These are phyloP conservation scores for Botrytis byssoidea DNA, from an alignment of 2,329 filamentous ascomycete species.

Conservation along the genomic window DNA sequence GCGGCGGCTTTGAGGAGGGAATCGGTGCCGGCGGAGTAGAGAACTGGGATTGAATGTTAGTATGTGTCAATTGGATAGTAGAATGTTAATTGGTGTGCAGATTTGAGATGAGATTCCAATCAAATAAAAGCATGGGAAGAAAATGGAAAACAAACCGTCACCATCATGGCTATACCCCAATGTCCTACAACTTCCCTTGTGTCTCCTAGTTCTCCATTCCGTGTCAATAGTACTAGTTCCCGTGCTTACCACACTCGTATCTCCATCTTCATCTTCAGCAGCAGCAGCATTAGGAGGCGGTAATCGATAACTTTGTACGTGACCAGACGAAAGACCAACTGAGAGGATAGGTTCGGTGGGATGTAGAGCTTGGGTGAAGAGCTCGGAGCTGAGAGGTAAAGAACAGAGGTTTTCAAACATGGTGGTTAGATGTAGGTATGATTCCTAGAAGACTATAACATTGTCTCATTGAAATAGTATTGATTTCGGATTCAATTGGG, in stretches of 20 bases:
- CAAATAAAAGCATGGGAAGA: not conserved
- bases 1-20: constrained; percentile 58
- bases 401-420: constrained; percentile 78
- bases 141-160: constrained; percentile 52
- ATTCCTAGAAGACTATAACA: not conserved
- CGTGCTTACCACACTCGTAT: constrained; percentile 51
- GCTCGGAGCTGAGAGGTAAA: constrained; percentile 77
- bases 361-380: constrained; percentile 87
- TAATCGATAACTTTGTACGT: constrained; percentile 81
- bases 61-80: constrained; percentile 18
- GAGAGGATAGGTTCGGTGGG: constrained; percentile 80
- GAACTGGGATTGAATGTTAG: constrained; percentile 39
- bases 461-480: not conserved
- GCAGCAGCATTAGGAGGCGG: constrained; percentile 52
- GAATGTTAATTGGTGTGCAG: not conserved
- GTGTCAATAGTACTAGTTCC: constrained; percentile 78
- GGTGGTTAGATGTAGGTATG: not conserved
- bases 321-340: constrained; percentile 79
- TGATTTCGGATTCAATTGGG: not conserved
- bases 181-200: constrained; percentile 90
- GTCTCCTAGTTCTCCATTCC: constrained; percentile 80
- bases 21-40: constrained; percentile 64
- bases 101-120: not conserved
- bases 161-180: constrained; percentile 80
- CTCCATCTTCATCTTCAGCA: constrained; percentile 50